Base-by-base conservation (phyloP, 2,329 filamentous ascomycete species). In the Fusarium concolor region DNA sequence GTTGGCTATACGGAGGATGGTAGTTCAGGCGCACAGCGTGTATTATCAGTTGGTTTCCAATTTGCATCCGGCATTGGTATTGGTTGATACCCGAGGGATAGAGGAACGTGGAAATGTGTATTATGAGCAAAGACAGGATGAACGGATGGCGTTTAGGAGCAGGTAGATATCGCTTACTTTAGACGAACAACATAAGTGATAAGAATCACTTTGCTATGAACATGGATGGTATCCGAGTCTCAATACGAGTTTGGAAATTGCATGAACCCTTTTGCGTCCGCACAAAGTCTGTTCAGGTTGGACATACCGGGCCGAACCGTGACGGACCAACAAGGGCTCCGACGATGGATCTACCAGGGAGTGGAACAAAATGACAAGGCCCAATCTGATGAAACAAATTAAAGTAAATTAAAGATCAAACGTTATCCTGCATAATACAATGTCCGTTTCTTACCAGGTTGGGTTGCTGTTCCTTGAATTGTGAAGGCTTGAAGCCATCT, bases 1-100 rank as follows among this genome's bases (percentile, higher is more conserved):
- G 62, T 8, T 74, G 72, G 71, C 44, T 69, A n/a, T 69, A 61
- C 12, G 58, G 67, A 6, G 49, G 56, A 18, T 66, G 65, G 45
- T 65, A 56, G 52, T 44, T 35, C 18, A 46, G 29, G 33, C 6
- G 29, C 17, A 12, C 9, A 55, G 17, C 11, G n/a, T 41, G 42
- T 24, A 24, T 20, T 14, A 38, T 45, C 17, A 42, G 8, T 39
- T 59, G 33, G 10, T 42, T 66, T 61, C 9, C 12, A 39, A 10
- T 39, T 53, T 52, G 39, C 41, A 29, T 52, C 42, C 18, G 28
- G 15, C 22, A 38, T 38, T 38, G 33, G 45, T 55, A 67, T 56
- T 61, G 56, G 38, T 39, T 43, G 52, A 68, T 69, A 69, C 56
- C 65, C 56, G 11, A 46, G 22, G 18, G 28, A 49, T 37, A 56